Base-by-base conservation (phyloP, 2,329 filamentous ascomycete genomes). In the Colletotrichum phormii region DNA sequence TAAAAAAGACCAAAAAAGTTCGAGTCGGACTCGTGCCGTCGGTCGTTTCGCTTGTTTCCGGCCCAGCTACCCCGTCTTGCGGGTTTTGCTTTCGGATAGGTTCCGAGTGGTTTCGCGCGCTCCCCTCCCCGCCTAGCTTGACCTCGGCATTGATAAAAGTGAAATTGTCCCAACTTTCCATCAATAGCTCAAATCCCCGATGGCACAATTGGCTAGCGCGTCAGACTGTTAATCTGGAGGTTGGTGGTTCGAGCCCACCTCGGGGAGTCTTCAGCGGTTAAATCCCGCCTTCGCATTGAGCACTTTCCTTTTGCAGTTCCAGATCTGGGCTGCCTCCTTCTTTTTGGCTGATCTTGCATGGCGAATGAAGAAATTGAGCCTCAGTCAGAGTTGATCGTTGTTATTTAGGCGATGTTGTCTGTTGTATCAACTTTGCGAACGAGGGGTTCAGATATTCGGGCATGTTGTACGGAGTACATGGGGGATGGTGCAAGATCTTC, bases 191-290 rank as follows among this genome's bases (percentile, higher is more conserved):
- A 71, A 35, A 61, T 72, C 70, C 70, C 70, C 65, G 70, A 73
- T 73, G 66, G 71, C 66, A 72, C 70, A 72, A 72, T 72, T 72
- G 70, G 70, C 70, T 72, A 72, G 70, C 70, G 70, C 70, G 70
- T 72, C 70, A 72, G 70, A 72, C 70, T 72, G 70, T 72, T 72
- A 72, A 72, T 72, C 70, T 72, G 70, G 70, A 72, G 70, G 70
- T 70, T 72, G 70, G 70, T 72, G 70, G 70, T 72, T 72, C 66
- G 70, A 72, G 70, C 70, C 70, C 70, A 72, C 70, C 70, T 72
- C 70, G 66, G 70, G 70, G 70, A 72, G 70, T 2, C 0, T 18
- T 5, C 0, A 6, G 53, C 35, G 70, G 66, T 71, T 72, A 13
- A 13, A 72, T 0, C 12, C 66, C 66, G 42, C 18, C 0, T 0